phyloP scores from a whole-genome alignment of 2,329 filamentous ascomycete genomes.

The Aspergillus sojae region DNA sequence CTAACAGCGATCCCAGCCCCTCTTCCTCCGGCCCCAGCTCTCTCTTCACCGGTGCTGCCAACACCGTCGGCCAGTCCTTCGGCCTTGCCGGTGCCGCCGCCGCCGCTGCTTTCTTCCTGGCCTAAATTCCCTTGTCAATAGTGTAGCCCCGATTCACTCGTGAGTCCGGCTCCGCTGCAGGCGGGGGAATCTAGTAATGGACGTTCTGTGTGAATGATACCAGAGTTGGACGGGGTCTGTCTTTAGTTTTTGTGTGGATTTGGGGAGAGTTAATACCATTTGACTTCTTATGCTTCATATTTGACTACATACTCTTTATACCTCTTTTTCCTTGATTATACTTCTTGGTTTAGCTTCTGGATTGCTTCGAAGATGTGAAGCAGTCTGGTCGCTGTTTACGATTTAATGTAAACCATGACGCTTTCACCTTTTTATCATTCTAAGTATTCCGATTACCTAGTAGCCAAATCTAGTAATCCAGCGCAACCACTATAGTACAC shows the following conservation, averaged over 20 bases:
- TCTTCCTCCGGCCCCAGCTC: slow-evolving; percentile 20
- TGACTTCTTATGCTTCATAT: slow-evolving; percentile 23
- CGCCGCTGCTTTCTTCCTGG: slow-evolving; percentile 35
- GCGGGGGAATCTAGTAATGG: slow-evolving; percentile 8
- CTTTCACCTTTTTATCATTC: slow-evolving; percentile 13
- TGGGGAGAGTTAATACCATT: slow-evolving; percentile 25
- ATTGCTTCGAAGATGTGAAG: background rate
- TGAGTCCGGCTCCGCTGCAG: slow-evolving; percentile 5
- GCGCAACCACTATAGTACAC: background rate
- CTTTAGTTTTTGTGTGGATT: slow-evolving; percentile 22
- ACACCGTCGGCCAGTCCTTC: slow-evolving; percentile 31
- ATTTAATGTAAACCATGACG: slow-evolving; percentile 32
- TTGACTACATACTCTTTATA: slow-evolving; percentile 16
- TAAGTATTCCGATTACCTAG: background rate
- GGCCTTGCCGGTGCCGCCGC: slow-evolving; percentile 35
- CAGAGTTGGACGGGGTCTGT: slow-evolving; percentile 17
- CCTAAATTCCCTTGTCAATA: slow-evolving; percentile 35
- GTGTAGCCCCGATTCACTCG: slow-evolving; percentile 28
- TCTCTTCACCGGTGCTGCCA: slow-evolving; percentile 35
- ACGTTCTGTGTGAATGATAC: slow-evolving; percentile 7
- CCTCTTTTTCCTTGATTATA: slow-evolving; percentile 17
- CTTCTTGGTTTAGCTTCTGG: slow-evolving; percentile 27
- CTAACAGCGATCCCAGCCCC: slow-evolving; percentile 13
- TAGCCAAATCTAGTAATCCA: background rate
- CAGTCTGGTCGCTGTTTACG: slow-evolving; percentile 13